These are phyloP conservation scores for Stagonosporopsis cucurbitacearum DNA, from an alignment of 2,329 filamentous ascomycete species.

Conservation along the genomic window DNA sequence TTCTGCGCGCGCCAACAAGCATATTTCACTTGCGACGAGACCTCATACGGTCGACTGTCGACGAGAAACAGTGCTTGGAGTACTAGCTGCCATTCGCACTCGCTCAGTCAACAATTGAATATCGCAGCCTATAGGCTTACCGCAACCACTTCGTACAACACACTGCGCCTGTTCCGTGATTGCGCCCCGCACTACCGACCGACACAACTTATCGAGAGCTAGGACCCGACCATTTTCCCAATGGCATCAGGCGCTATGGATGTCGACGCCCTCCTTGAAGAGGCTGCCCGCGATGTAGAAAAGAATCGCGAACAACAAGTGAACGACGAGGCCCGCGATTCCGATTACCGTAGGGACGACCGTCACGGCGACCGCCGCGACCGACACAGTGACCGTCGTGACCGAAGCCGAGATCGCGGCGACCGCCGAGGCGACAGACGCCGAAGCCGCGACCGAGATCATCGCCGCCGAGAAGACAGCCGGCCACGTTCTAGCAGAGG, in stretches of 20 bases:
- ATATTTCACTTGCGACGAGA: constrained; percentile 17
- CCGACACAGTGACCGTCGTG: constrained; percentile 33
- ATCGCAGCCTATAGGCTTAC: constrained; percentile 28
- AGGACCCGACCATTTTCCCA: constrained; percentile 18
- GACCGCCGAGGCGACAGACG: constrained; percentile 42
- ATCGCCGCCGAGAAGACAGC: constrained; percentile 41
- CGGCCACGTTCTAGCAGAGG: constrained; percentile 42
- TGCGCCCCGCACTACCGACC: constrained; percentile 28
- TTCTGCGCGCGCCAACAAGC: constrained; percentile 21
- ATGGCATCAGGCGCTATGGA: constrained; percentile 62
- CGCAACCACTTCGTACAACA: constrained; percentile 24
- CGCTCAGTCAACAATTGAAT: constrained; percentile 31
- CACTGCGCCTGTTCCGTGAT: constrained; percentile 28
- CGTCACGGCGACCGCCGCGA: constrained; percentile 35
- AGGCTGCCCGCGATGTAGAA: constrained; percentile 33
- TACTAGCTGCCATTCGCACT: constrained; percentile 23
- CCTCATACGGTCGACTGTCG: constrained; percentile 22
- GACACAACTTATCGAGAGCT: constrained; percentile 35
- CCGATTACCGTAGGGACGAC: constrained; percentile 36
- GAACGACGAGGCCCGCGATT: constrained; percentile 40
- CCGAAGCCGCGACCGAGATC: constrained; percentile 42
- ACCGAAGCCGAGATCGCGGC: constrained; percentile 38
- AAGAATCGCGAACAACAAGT: constrained; percentile 26
- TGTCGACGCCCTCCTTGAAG: constrained; percentile 90
- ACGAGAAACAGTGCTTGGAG: constrained; percentile 14